Base-by-base conservation (phyloP, 1,284 basidiomycete genomes). In the Microbotryum intermedium region DNA sequence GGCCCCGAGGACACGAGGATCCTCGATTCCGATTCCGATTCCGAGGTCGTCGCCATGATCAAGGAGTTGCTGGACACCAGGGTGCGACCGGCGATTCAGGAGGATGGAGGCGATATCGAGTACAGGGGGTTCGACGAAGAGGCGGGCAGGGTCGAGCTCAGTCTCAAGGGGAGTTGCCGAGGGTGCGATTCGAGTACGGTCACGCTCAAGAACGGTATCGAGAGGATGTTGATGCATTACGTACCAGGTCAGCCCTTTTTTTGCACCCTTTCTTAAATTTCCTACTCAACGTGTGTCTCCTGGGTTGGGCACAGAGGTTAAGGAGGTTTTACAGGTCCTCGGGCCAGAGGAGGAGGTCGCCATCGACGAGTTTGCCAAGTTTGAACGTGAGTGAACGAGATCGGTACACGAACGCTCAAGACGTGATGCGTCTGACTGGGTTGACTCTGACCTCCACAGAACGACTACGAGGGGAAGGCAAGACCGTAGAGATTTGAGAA, bases 151-250 rank as follows among this genome's bases (percentile, higher is more conserved):
- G 82, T 84, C 43, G 75, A 83, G 72, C 81, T 98, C 45, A 95
- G 88, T 76, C 79, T 98, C 65, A 98, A 97, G 79, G 94, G 94
- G 25, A 93, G 89, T 72, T 98, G 94, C 77, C 79, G 94, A 71
- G 94, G 95, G 8, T 98, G 94, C 76, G 84, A 85, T 66, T 90
- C 87, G 43, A 90, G 87, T 71, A 86, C 90, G 13, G 93, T 98
- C 29, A 98, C 94, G 20, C 79, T 98, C 64, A 98, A 97, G 80
- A 67, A 61, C 67, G 92, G 93, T 4, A 94, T 97, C 58, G 95
- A 98, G 78, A 81, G 94, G 63, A 98, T 98, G 95, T 79, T 98
- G 71, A 94, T 90, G 89, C 94, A 98, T 76, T 98, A 97, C 72
- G 90, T 98, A 58, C 94, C 67, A 4, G 61, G 64, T 66, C 9